Evolutionary conservation across 805 yeast genomes (phyloP).

Genomic region (Torulaspora franciscae): DNA sequence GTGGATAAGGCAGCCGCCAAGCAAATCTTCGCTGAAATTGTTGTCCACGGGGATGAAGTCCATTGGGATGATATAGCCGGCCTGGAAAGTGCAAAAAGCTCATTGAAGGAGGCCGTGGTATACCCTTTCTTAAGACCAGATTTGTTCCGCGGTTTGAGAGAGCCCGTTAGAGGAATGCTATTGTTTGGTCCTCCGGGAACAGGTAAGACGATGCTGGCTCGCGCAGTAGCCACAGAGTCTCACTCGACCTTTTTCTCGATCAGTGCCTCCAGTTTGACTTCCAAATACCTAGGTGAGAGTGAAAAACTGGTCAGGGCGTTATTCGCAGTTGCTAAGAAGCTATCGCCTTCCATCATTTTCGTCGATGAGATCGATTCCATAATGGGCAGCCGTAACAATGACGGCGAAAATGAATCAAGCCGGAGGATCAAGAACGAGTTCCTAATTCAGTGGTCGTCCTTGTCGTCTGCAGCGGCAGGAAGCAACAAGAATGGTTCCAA

Average conservation of each 20-base stretch:
- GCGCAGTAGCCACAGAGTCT: slow-evolving; percentile 95
- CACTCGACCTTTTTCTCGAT: slow-evolving; percentile 89
- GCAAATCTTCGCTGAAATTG: slow-evolving; percentile 82
- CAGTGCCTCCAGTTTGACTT: slow-evolving; percentile 83
- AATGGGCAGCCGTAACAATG: slow-evolving; percentile 60
- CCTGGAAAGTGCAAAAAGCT: slow-evolving; percentile 76
- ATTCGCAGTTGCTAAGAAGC: slow-evolving; percentile 73
- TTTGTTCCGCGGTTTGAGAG: slow-evolving; percentile 81
- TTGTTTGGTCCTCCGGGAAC: slow-evolving; percentile 99
- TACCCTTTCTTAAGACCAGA: slow-evolving; percentile 95
- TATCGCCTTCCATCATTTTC: slow-evolving; percentile 90
- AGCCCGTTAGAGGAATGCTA: slow-evolving; percentile 95
- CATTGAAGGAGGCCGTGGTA: slow-evolving; percentile 90
- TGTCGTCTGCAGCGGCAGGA: slow-evolving; percentile 79
- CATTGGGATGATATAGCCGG: slow-evolving; percentile 97
- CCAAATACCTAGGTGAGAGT: slow-evolving; percentile 85
- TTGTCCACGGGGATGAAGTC: slow-evolving; percentile 84
- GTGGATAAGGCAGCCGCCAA: slow-evolving; percentile 75
- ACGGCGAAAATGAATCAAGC: slow-evolving; percentile 73
- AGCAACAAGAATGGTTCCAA: slow-evolving; percentile 41
- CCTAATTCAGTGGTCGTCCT: slow-evolving; percentile 88
- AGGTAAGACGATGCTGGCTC: slow-evolving; percentile 94
- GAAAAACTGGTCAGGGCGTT: slow-evolving; percentile 89
- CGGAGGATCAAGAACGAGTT: slow-evolving; percentile 90
- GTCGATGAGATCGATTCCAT: slow-evolving; percentile 95